phyloP scores from a whole-genome alignment of 176 grass and related monocot species.

The Secale cereale region DNA sequence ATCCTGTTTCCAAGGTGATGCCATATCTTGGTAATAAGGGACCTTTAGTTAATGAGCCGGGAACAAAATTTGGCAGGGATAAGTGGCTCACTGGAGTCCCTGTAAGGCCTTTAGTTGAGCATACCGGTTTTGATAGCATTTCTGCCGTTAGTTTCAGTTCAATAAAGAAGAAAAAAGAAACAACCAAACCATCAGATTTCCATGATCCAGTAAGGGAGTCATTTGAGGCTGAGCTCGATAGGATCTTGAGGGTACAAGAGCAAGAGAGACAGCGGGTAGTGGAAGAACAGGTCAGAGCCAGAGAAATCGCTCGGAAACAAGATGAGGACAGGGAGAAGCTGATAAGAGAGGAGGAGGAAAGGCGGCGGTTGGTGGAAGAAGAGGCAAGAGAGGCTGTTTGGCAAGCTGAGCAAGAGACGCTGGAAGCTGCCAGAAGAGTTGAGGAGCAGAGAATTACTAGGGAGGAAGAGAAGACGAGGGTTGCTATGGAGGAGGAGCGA shows the following conservation, averaged over 20 bases:
- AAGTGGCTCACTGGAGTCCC: slow-evolving; percentile 34
- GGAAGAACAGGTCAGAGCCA: slow-evolving; percentile 64
- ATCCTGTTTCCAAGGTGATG: slow-evolving; percentile 49
- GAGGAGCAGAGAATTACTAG: slow-evolving; percentile 90
- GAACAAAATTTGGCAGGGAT: slow-evolving; percentile 57
- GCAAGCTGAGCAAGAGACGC: slow-evolving; percentile 78
- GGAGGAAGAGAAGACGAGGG: slow-evolving; percentile 78
- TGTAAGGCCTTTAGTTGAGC: slow-evolving; percentile 55
- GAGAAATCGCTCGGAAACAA: slow-evolving; percentile 71
- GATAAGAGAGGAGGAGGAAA: slow-evolving; percentile 74
- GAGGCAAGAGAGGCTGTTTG: slow-evolving; percentile 64
- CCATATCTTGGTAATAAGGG: slow-evolving; percentile 53
- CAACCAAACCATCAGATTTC: slow-evolving; percentile 60
- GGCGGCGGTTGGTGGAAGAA: slow-evolving; percentile 66
- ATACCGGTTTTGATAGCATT: slow-evolving; percentile 63
- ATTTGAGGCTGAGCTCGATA: slow-evolving; percentile 93
- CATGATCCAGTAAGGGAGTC: slow-evolving; percentile 88
- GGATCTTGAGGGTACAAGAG: slow-evolving; percentile 81
- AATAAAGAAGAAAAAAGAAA: slow-evolving; percentile 89
- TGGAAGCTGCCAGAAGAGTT: slow-evolving; percentile 60
- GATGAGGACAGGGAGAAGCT: slow-evolving; percentile 86
- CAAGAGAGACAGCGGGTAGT: slow-evolving; percentile 73
- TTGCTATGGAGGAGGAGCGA: slow-evolving; percentile 75
- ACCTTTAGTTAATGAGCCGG: slow-evolving; percentile 33
- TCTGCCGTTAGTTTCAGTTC: slow-evolving; percentile 56